Conservation (phyloP, 495 filamentous ascomycete genomes). For the Amphirosellinia nigrospora region DNA sequence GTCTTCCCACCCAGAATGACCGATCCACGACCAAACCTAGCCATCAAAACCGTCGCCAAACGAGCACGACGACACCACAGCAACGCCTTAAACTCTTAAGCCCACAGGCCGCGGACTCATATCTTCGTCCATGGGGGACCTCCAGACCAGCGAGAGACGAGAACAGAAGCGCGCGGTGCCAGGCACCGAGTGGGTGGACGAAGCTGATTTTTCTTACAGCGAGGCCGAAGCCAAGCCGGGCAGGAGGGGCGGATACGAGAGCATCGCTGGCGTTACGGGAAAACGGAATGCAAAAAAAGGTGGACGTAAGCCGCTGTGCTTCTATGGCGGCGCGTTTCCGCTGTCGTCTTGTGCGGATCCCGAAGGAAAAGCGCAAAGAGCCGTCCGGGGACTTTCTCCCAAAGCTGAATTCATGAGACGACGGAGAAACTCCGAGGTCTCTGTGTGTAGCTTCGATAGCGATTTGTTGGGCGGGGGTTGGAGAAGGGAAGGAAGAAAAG, state of each 20-base stretch:
- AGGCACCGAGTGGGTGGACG: constrained; percentile 22
- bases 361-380: constrained; percentile 52
- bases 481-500: constrained; percentile 42
- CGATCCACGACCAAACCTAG: constrained; percentile 41
- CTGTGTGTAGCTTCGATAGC: constrained; percentile 99
- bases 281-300: constrained; percentile 68
- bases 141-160: constrained; percentile 39
- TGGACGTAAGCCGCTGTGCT: constrained; percentile 75
- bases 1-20: constrained; percentile 36
- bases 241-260: constrained; percentile 44
- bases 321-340: constrained; percentile 99
- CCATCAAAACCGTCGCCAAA: constrained; percentile 47
- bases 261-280: constrained; percentile 42
- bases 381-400: constrained; percentile 99
- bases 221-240: constrained; percentile 41
- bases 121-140: constrained; percentile 76
- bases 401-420: constrained; percentile 68
- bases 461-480: constrained; percentile 96
- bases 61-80: constrained; percentile 42
- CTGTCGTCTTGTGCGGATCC: constrained; percentile 54
- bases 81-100: constrained; percentile 36
- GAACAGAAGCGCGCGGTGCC: constrained; percentile 28
- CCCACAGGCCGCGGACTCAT: constrained; percentile 74
- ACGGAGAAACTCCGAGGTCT: constrained; percentile 57
- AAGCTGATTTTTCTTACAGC: constrained; percentile 26